These are phyloP conservation scores for Panicum hallii DNA, from an alignment of 202 grass and related monocot genomes.

Conservation along the genomic window DNA sequence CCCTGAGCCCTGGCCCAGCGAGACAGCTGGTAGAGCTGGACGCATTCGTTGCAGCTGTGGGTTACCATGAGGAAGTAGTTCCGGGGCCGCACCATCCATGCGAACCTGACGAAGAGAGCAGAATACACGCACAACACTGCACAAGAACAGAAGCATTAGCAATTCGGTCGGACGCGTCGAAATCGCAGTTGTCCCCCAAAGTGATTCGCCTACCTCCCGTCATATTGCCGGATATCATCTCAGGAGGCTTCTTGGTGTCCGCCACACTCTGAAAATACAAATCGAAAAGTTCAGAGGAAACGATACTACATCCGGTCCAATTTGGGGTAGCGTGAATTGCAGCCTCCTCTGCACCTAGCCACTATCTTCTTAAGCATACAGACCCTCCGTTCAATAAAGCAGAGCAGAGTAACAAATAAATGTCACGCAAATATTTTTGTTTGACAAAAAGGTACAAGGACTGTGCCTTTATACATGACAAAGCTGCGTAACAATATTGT, in stretches of 20 bases:
- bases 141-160: neutral
- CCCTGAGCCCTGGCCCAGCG: constrained; percentile 71
- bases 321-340: too few species aligned
- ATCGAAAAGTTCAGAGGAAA: neutral
- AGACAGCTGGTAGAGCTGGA: constrained; percentile 86
- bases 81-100: constrained; percentile 87
- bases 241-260: constrained; percentile 79
- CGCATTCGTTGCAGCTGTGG: constrained; percentile 77
- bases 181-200: neutral
- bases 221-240: constrained; percentile 91
- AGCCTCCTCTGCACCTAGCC: too few species aligned
- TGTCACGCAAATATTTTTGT: too few species aligned
- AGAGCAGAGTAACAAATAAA: too few species aligned
- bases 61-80: constrained; percentile 81
- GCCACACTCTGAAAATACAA: constrained; percentile 45
- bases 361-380: too few species aligned
- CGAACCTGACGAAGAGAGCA: constrained; percentile 82
- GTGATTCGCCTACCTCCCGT: constrained; percentile 58
- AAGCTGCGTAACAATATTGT: too few species aligned
- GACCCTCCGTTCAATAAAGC: too few species aligned
- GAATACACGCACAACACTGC: constrained; percentile 91
- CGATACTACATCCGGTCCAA: too few species aligned
- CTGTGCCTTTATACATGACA: too few species aligned
- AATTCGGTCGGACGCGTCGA: neutral
- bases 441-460: too few species aligned